phyloP scores from a whole-genome alignment of 768 basidiomycete species.

The Rhizopogon sp. region DNA sequence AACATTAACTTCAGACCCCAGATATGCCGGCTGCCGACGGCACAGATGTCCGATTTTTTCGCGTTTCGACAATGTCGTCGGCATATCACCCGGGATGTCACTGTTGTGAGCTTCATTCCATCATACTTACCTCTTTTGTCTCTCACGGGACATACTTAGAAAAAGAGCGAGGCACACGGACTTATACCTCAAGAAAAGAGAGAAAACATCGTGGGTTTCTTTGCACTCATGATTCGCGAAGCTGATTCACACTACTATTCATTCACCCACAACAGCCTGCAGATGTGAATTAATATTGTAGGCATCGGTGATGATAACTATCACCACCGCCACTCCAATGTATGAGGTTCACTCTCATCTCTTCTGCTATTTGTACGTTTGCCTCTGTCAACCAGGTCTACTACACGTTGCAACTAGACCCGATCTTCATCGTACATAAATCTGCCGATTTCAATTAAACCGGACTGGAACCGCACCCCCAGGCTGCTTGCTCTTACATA shows the following conservation, averaged over 20 bases:
- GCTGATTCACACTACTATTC: background rate
- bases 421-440: background rate
- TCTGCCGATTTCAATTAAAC: background rate
- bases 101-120: constrained; percentile 1
- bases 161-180: constrained; percentile 13
- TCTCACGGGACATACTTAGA: constrained; percentile 7
- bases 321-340: background rate
- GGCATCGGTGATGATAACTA: constrained; percentile 1
- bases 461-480: background rate
- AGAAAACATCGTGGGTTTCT: constrained; percentile 13
- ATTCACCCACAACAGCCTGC: background rate
- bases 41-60: constrained; percentile 17
- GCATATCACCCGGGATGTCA: background rate
- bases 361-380: background rate
- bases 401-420: constrained; percentile 6
- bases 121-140: constrained; percentile 2
- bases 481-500: background rate
- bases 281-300: background rate
- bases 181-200: constrained; percentile 5
- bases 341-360: constrained; percentile 4
- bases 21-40: background rate
- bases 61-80: constrained; percentile 2
- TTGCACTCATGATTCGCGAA: constrained; percentile 2
- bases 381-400: background rate
- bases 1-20: background rate